phyloP scores from a whole-genome alignment of 2,329 filamentous ascomycete genomes.

The Venturia carpophila region DNA sequence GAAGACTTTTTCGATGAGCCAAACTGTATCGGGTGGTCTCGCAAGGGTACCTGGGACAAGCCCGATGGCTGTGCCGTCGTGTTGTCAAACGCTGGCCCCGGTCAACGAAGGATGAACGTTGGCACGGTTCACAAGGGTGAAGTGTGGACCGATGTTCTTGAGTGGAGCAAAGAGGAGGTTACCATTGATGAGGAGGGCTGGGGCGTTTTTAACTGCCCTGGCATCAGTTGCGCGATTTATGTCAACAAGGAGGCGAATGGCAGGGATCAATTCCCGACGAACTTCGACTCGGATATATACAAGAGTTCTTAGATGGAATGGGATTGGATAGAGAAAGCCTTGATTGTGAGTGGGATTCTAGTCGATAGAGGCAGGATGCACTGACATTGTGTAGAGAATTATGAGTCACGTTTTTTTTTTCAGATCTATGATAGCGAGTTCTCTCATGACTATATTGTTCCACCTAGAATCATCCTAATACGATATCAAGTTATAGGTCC shows the following conservation, averaged over 20 bases:
- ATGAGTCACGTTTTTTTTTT: neutral
- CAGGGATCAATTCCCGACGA: constrained; percentile 20
- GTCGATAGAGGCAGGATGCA: neutral
- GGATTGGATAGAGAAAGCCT: neutral
- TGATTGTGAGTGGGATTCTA: neutral
- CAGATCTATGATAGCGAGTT: neutral
- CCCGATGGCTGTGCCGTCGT: constrained; percentile 40
- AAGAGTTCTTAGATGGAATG: neutral
- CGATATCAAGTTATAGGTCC: too few species aligned
- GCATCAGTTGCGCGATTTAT: constrained; percentile 54
- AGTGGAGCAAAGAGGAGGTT: constrained; percentile 47
- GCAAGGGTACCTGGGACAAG: constrained; percentile 43
- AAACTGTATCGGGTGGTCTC: constrained; percentile 55
- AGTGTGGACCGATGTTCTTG: constrained; percentile 56
- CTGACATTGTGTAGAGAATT: neutral
- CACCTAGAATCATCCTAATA: neutral
- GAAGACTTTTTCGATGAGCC: constrained; percentile 54
- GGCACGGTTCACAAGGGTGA: constrained; percentile 52
- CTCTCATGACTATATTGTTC: neutral
- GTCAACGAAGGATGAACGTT: constrained; percentile 54
- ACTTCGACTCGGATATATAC: constrained; percentile 22
- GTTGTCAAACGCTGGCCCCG: constrained; percentile 45
- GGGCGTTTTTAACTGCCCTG: constrained; percentile 49
- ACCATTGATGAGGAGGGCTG: constrained; percentile 52
- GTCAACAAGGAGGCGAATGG: constrained; percentile 45